phyloP scores from a whole-genome alignment of 495 filamentous ascomycete genomes.

The Penicillium lagena region DNA sequence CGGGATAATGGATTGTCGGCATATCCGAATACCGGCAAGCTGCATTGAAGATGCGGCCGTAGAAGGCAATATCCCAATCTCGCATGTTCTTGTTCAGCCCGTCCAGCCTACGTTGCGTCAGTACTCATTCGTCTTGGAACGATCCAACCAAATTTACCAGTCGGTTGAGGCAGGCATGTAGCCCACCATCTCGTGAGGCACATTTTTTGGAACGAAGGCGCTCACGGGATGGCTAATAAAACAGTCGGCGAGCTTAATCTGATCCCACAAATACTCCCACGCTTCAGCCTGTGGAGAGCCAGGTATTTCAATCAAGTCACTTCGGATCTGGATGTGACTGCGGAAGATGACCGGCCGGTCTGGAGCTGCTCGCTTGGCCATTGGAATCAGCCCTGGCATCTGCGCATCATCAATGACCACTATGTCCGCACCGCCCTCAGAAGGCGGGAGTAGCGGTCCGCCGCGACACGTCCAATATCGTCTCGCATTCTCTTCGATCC shows the following conservation, averaged over 20 bases:
- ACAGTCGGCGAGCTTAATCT: slow-evolving; percentile 64
- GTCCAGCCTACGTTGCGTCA: slow-evolving; percentile 53
- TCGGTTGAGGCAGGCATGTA: slow-evolving; percentile 84
- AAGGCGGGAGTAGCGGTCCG: slow-evolving; percentile 60
- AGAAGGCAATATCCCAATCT: slow-evolving; percentile 69
- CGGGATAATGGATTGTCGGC: slow-evolving; percentile 61
- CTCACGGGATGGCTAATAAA: slow-evolving; percentile 84
- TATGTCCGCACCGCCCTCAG: slow-evolving; percentile 72
- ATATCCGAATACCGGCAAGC: slow-evolving; percentile 49
- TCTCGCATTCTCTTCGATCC: slow-evolving; percentile 72
- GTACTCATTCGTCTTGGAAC: too few species aligned
- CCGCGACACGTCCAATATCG: slow-evolving; percentile 67
- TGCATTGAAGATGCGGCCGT: slow-evolving; percentile 67
- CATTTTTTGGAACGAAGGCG: slow-evolving; percentile 64
- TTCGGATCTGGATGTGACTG: slow-evolving; percentile 79
- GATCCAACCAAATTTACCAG: slow-evolving; percentile 39
- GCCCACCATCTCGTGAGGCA: slow-evolving; percentile 60
- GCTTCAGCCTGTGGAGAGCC: slow-evolving; percentile 66
- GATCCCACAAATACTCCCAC: slow-evolving; percentile 73
- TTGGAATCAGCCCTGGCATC: slow-evolving; percentile 75
- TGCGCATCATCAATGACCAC: slow-evolving; percentile 83
- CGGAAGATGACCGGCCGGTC: slow-evolving; percentile 73
- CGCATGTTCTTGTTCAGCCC: slow-evolving; percentile 76
- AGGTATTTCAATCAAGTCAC: slow-evolving; percentile 57
- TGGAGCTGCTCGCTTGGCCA: slow-evolving; percentile 67